phyloP scores from a whole-genome alignment of 192 early-diverging fungal species.

The Coemansia asiatica region DNA sequence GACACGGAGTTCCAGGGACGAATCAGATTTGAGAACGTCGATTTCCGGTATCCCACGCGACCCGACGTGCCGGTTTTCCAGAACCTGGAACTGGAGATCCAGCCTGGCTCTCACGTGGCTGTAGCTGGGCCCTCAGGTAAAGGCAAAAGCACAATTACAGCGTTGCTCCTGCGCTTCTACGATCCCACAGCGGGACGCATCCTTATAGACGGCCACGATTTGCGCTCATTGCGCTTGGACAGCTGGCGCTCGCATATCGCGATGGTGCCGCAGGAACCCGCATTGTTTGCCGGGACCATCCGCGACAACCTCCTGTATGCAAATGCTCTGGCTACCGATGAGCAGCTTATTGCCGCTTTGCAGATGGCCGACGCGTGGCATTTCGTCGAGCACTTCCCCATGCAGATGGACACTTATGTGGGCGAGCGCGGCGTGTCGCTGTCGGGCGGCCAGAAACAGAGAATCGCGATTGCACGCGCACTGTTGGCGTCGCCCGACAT shows the following conservation, averaged over 20 bases:
- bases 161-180: constrained; percentile 73
- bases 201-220: constrained; percentile 60
- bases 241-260: constrained; percentile 66
- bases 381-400: constrained; percentile 73
- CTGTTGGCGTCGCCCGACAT: constrained; percentile 75
- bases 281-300: constrained; percentile 68
- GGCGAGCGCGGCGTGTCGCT: constrained; percentile 72
- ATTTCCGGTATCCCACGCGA: constrained; percentile 70
- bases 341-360: constrained; percentile 63
- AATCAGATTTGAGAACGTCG: constrained; percentile 60
- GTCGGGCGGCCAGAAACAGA: constrained; percentile 66
- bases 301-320: constrained; percentile 73
- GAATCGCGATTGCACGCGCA: constrained; percentile 75
- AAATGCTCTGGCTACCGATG: constrained; percentile 63
- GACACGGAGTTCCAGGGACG: constrained; percentile 33
- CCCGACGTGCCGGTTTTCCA: constrained; percentile 58
- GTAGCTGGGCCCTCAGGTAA: constrained; percentile 61
- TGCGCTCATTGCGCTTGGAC: constrained; percentile 57
- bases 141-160: constrained; percentile 67
- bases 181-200: constrained; percentile 61
- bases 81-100: constrained; percentile 57
- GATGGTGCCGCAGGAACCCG: constrained; percentile 73
- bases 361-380: constrained; percentile 48
- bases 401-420: constrained; percentile 87
- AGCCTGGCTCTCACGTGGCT: constrained; percentile 57